Evolutionary conservation across 2,329 filamentous ascomycete species (phyloP), one percentile per base, ranked within the genome.

Genomic region (Phaeosphaeriaceae sp.): DNA sequence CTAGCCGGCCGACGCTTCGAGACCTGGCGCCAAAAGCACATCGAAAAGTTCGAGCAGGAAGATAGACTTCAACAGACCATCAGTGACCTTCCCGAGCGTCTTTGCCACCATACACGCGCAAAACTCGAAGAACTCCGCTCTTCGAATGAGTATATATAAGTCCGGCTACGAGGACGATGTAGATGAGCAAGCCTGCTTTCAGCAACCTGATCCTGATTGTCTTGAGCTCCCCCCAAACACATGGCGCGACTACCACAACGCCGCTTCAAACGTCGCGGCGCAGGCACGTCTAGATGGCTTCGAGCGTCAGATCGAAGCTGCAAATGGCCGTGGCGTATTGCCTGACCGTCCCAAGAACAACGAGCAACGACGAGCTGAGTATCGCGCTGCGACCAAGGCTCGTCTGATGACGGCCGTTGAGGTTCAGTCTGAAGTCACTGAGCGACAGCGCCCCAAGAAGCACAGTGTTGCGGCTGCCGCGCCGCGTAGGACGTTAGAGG

Each of bases 1-100:
- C 19, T 15, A 13, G 53, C 48, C 11, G 45, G 45, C 27, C 22
- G 27, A 11, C 17, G 27, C 15, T 55, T 55, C 53, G 47, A 55
- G 13, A 25, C n/a, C 10, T 55, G 53, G 53, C 48, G 53, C 17
- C 47, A 36, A n/a, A 46, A 40, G 53, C 36, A 55, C 41, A 40
- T 51, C 15, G 53, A 51, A 27, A 1, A 24, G 21, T 41, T 24
- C 15, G 21, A 55, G 4, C 27, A 51, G 27, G 48, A 51, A 20
- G 48, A 46, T 4, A 36, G 40, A 17, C 13, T 51, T 10, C 48
- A 51, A 19, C 40, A 42, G 13, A 17, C 3, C 13, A 15, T 42
- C 40, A 19, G 20, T 7, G 9, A 1, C 9, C 2, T 42, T 7
- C 40, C 40, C 5, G 40, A 42, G 17, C 40, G 40, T 19, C 40